Conservation (phyloP, 306 rosid genomes). For the Citrullus mucosospermus region DNA sequence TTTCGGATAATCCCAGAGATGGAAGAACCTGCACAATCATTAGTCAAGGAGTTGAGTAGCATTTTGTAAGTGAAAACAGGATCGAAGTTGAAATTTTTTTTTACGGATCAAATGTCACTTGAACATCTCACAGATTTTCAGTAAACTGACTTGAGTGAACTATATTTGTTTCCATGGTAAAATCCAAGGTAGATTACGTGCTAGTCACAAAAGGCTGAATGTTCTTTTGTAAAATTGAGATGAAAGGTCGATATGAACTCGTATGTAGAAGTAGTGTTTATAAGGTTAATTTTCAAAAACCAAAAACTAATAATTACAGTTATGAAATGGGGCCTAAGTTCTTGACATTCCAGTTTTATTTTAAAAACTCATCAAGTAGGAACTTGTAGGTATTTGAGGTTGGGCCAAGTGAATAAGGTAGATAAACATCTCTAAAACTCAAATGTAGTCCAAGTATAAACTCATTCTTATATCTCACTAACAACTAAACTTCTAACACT, state of each 20-base stretch:
- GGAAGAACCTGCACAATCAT: conserved; percentile 26
- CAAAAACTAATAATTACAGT: too few relatives aligned
- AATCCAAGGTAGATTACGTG: background rate
- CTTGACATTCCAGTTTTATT: background rate
- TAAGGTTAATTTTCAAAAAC: too few relatives aligned
- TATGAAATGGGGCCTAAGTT: background rate
- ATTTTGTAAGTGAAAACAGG: background rate
- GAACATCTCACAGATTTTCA: background rate
- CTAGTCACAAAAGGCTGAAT: background rate
- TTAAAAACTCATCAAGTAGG: background rate
- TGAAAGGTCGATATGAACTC: too few relatives aligned
- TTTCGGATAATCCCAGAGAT: conserved; percentile 41
- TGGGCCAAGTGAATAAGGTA: background rate
- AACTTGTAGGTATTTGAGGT: background rate
- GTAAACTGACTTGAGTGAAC: background rate
- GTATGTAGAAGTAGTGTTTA: too few relatives aligned
- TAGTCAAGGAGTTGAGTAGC: background rate
- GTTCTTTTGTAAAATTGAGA: background rate
- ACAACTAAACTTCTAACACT: background rate
- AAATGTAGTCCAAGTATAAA: background rate
- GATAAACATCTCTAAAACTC: background rate
- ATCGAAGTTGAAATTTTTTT: background rate
- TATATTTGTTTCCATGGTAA: background rate
- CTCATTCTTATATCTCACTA: background rate
- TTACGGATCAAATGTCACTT: background rate